Conservation (phyloP, 1,139 yeast species). For the Geotrichum aggregatum region DNA sequence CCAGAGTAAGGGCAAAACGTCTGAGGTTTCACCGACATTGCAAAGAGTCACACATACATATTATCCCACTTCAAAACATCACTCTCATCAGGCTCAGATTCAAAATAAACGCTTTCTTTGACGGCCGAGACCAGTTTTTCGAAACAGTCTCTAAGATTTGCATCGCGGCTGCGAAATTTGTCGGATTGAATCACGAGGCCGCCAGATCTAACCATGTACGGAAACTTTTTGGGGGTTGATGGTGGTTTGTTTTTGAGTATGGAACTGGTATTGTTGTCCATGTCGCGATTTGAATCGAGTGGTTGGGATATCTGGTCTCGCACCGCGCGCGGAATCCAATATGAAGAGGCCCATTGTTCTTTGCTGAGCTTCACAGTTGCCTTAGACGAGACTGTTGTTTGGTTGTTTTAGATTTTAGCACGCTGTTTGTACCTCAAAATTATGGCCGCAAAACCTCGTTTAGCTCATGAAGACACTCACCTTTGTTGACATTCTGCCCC, state of each 20-base stretch:
- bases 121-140: conserved; percentile 55
- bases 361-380: conserved; percentile 59
- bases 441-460: no score
- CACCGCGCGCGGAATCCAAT: conserved; percentile 62
- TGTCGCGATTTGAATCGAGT: conserved; percentile 20
- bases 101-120: conserved; percentile 46
- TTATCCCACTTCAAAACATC: conserved; percentile 55
- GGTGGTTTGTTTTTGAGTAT: background rate
- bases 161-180: conserved; percentile 53
- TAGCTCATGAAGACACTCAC: background rate
- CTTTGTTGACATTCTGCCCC: conserved; percentile 87
- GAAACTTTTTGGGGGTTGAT: conserved; percentile 35
- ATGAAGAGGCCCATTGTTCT: conserved; percentile 48
- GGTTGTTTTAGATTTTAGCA: background rate
- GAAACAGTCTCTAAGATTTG: conserved; percentile 58
- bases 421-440: no score
- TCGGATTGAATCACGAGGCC: conserved; percentile 60
- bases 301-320: conserved; percentile 38
- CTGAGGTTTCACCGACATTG: no score
- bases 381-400: conserved; percentile 45
- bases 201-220: conserved; percentile 58
- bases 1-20: no score
- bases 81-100: conserved; percentile 48
- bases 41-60: conserved; percentile 29
- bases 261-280: background rate